phyloP scores from a whole-genome alignment of 768 basidiomycete species.

The Lanmaoa pseudosensibilis region DNA sequence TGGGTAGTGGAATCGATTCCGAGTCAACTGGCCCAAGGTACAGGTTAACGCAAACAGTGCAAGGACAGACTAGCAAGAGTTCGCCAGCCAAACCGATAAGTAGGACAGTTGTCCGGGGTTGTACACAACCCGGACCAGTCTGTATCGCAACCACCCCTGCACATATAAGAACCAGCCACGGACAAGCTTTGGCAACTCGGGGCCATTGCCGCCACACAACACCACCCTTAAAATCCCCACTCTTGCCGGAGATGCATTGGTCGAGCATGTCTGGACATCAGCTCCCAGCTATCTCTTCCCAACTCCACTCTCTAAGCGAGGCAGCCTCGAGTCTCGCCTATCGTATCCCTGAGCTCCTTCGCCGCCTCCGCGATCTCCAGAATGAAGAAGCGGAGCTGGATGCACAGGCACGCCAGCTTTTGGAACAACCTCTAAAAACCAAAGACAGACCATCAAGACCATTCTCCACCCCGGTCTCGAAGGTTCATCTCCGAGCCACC shows the following conservation, averaged over 20 bases:
- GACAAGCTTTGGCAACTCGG: not conserved
- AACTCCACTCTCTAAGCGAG: constrained; percentile 7
- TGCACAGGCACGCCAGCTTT: constrained; percentile 13
- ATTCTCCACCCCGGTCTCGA: constrained; percentile 2
- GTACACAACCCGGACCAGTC: constrained; percentile 1
- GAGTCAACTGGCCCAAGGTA: not conserved
- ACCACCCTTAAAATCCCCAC: not conserved
- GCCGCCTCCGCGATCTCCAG: constrained; percentile 22
- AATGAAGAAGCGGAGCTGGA: constrained; percentile 23
- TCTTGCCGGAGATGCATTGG: not conserved
- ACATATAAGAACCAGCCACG: constrained; percentile 12
- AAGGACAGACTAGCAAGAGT: not conserved
- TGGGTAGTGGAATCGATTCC: not conserved
- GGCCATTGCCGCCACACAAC: not conserved
- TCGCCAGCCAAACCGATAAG: too few relatives aligned
- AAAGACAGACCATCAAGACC: not conserved
- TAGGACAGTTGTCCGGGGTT: not conserved
- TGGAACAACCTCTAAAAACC: constrained; percentile 1
- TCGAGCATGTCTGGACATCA: constrained; percentile 12
- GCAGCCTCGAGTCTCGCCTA: constrained; percentile 10
- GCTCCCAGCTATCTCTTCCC: not conserved
- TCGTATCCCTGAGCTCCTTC: constrained; percentile 21
- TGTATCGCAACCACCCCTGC: constrained; percentile 14
- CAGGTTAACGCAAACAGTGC: not conserved
- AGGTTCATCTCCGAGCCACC: not conserved